Conservation (phyloP, 2,329 filamentous ascomycete species). For the Chaetomium olivaceum region DNA sequence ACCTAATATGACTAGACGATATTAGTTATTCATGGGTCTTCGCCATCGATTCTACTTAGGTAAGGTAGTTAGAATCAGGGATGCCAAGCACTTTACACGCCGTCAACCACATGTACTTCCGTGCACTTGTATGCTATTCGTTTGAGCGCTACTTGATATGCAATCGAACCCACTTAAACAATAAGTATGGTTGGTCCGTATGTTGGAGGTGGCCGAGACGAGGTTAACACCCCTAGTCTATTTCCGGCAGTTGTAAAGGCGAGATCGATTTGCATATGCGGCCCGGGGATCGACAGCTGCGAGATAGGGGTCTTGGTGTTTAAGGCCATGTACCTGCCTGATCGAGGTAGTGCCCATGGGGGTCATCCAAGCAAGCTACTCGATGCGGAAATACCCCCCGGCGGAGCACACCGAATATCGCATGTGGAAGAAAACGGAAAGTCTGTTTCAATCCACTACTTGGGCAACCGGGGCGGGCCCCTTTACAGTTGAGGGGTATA, state of each 20-base stretch:
- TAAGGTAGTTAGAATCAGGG: too few species aligned
- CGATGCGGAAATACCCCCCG: constrained; percentile 18
- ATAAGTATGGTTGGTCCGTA: background rate
- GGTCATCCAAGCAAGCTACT: constrained; percentile 12
- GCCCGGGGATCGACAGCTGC: constrained; percentile 3
- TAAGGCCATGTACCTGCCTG: constrained; percentile 18
- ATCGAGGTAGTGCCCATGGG: constrained; percentile 17
- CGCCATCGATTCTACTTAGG: too few species aligned
- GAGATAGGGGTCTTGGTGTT: background rate
- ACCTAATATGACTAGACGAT: too few species aligned
- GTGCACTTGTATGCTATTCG: background rate
- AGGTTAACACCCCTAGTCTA: constrained; percentile 7
- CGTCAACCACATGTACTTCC: background rate
- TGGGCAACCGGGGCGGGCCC: background rate
- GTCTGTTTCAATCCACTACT: background rate
- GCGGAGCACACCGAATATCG: constrained; percentile 2
- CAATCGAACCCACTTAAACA: background rate
- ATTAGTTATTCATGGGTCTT: background rate
- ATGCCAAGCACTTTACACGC: too few species aligned
- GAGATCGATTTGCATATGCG: background rate
- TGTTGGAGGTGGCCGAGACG: background rate
- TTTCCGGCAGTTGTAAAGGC: constrained; percentile 18
- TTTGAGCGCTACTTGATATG: background rate
- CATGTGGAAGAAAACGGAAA: background rate
- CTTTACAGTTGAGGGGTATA: background rate